phyloP scores from a whole-genome alignment of 1,139 yeast species.

The Debaryomyces nepalensis region DNA sequence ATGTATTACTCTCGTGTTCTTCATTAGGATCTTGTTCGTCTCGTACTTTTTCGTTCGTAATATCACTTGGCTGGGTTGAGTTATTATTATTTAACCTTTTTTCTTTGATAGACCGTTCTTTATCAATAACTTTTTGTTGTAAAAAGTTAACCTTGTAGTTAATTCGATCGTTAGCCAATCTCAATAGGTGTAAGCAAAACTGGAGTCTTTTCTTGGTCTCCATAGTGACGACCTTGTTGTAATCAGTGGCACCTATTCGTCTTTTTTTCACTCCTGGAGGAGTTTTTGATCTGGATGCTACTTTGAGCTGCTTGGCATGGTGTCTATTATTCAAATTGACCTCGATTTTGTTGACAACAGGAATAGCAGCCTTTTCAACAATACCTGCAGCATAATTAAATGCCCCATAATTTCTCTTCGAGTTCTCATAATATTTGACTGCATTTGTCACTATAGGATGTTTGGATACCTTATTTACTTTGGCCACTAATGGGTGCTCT shows the following conservation, averaged over 20 bases:
- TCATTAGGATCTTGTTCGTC: conserved; percentile 16
- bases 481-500: conserved; percentile 47
- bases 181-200: conserved; percentile 72
- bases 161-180: conserved; percentile 76
- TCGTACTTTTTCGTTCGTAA: conserved; percentile 14
- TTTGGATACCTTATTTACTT: conserved; percentile 47
- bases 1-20: conserved; percentile 1
- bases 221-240: conserved; percentile 42
- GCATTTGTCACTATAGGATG: conserved; percentile 62
- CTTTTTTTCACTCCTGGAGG: conserved; percentile 25
- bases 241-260: conserved; percentile 15
- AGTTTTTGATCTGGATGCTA: conserved; percentile 11
- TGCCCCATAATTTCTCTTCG: conserved; percentile 58
- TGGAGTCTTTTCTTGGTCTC: conserved; percentile 75
- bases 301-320: conserved; percentile 28
- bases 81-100: conserved; percentile 6
- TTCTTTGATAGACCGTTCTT: conserved; percentile 21
- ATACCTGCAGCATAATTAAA: conserved; percentile 71
- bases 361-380: conserved; percentile 65
- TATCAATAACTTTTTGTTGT: conserved; percentile 46
- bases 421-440: conserved; percentile 59
- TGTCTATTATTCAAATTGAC: conserved; percentile 48
- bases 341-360: conserved; percentile 57
- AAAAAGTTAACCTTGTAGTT: conserved; percentile 64
- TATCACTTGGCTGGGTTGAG: conserved; percentile 15